Evolutionary conservation across 2,329 filamentous ascomycete genomes (phyloP).

Genomic region (Botryotinia calthae): DNA sequence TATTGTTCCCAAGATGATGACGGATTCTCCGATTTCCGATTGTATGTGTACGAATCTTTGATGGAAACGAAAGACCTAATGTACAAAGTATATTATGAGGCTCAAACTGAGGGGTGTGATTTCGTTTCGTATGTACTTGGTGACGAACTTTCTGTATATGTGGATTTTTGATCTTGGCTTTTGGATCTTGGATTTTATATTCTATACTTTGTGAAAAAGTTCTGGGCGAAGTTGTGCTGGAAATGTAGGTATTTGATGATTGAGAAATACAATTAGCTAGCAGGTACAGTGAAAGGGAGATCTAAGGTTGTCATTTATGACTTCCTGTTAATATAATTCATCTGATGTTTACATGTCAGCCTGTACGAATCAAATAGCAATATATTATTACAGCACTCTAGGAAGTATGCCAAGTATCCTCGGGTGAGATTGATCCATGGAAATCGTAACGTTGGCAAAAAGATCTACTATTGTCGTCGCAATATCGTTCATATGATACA

Average conservation of each 20-base stretch:
- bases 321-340: background rate
- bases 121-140: background rate
- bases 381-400: background rate
- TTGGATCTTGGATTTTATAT: background rate
- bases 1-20: background rate
- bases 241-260: background rate
- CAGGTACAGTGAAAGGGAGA: background rate
- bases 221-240: background rate
- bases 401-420: background rate
- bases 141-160: background rate
- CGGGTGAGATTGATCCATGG: background rate
- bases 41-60: background rate
- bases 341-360: background rate
- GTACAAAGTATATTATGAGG: background rate
- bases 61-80: background rate
- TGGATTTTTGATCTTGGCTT: background rate
- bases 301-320: background rate
- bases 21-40: background rate
- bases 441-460: background rate
- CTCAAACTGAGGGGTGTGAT: background rate
- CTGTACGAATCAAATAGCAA: background rate
- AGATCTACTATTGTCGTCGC: conserved; percentile 2
- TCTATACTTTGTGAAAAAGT: background rate
- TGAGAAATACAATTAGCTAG: background rate
- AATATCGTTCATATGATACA: background rate